Evolutionary conservation across 108 stramenopile genomes (phyloP).

Genomic region (Thalassiosira profunda): DNA sequence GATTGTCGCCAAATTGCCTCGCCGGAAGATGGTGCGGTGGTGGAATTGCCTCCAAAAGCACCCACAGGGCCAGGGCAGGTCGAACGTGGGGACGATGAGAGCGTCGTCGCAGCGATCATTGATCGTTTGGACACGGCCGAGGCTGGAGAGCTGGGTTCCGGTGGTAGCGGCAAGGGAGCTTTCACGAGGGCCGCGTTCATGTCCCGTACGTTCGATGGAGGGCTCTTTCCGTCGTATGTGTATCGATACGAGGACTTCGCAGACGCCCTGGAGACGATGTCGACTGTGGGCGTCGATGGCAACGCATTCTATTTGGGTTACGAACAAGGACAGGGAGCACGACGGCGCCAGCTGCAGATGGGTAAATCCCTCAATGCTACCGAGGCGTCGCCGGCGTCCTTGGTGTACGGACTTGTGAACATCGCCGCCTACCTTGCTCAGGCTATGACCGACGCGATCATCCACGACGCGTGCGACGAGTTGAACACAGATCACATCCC

Average conservation of each 20-base stretch:
- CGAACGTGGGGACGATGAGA: constrained; percentile 11
- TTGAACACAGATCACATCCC: constrained; percentile 38
- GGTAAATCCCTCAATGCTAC: background rate
- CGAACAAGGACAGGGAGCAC: too few species aligned
- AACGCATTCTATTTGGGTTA: constrained; percentile 31
- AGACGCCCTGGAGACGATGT: constrained; percentile 26
- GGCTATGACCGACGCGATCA: constrained; percentile 57
- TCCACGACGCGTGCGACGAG: constrained; percentile 55
- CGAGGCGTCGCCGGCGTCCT: constrained; percentile 1
- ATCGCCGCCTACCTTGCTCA: constrained; percentile 55
- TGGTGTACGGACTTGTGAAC: constrained; percentile 51
- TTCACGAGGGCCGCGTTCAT: constrained; percentile 26
- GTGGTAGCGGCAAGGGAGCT: constrained; percentile 14
- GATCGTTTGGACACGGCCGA: constrained; percentile 32
- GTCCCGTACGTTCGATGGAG: constrained; percentile 34
- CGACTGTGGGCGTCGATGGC: constrained; percentile 30
- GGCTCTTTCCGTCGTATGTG: constrained; percentile 32
- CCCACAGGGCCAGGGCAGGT: constrained; percentile 35
- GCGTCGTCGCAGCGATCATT: constrained; percentile 17
- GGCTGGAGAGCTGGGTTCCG: constrained; percentile 25
- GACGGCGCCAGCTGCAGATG: too few species aligned
- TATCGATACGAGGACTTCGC: constrained; percentile 38
- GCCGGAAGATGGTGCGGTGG: constrained; percentile 31
- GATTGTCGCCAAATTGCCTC: constrained; percentile 30
- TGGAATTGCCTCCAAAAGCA: constrained; percentile 30